Conservation (phyloP, 345 rosid species). For the Kernera saxatilis region DNA sequence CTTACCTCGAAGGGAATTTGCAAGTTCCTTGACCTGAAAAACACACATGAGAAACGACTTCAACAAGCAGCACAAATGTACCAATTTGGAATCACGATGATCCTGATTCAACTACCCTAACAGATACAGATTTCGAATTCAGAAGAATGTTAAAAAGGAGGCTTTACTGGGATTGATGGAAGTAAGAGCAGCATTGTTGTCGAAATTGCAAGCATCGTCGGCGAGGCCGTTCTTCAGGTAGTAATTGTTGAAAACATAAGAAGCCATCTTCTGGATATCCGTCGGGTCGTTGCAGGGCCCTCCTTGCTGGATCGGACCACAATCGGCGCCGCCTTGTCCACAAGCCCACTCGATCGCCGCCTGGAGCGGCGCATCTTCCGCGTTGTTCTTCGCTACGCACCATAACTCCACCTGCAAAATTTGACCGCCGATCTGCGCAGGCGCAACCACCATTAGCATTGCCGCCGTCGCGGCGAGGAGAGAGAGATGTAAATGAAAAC, state of each 20-base stretch:
- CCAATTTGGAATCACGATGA: neutral
- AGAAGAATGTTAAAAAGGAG: neutral
- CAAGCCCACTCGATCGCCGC: slow-evolving; percentile 87
- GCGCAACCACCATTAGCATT: neutral
- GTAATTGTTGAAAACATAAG: slow-evolving; percentile 73
- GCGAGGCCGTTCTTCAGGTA: slow-evolving; percentile 73
- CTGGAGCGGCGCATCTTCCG: slow-evolving; percentile 57
- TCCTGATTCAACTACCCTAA: neutral
- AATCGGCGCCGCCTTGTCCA: slow-evolving; percentile 76
- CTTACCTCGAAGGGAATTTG: slow-evolving; percentile 29
- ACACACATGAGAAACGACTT: slow-evolving; percentile 6
- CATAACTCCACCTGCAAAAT: slow-evolving; percentile 34
- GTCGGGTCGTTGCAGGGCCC: slow-evolving; percentile 65
- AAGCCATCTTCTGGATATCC: slow-evolving; percentile 61
- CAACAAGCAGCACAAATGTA: neutral
- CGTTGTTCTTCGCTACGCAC: slow-evolving; percentile 79
- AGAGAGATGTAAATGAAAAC: neutral
- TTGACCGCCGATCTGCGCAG: slow-evolving; percentile 22
- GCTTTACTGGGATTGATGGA: slow-evolving; percentile 80
- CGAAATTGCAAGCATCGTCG: slow-evolving; percentile 73
- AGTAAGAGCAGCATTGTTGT: slow-evolving; percentile 73
- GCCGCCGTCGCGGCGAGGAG: slow-evolving; percentile 17
- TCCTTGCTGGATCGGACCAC: slow-evolving; percentile 53
- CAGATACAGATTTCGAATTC: neutral
- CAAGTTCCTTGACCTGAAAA: slow-evolving; percentile 32